Evolutionary conservation across 495 filamentous ascomycete species (phyloP), one percentile per base, ranked within the genome.

Genomic region (Aspergillus sclerotioniger): DNA sequence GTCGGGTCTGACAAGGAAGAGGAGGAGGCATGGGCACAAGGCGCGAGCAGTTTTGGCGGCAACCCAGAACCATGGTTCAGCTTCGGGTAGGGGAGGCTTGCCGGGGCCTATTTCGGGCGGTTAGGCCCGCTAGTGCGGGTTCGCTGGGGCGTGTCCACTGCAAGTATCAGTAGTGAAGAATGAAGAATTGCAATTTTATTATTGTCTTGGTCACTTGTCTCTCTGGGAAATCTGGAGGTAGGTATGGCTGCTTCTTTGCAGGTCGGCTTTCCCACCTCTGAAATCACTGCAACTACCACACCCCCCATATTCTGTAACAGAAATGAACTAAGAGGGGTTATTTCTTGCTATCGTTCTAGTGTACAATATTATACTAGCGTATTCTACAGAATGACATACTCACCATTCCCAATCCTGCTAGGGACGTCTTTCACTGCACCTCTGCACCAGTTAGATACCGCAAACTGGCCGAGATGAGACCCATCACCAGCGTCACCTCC

Each of bases 401-500:
- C 33, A 37, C 2, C 33, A 15, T 2, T 2, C 13, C 33, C 7
- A 8, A 37, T 37, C 33, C 33, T 37, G 33, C 33, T 37, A n/a
- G 37, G 37, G 5, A 41, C 37, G 2, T n/a, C 51, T 7, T 47
- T 50, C 45, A 56, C 44, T 31, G 15, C 28, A 56, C 69, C 37
- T 71, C 69, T 21, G 60, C 41, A 0, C 66, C 68, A 19, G 74
- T 70, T 63, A 71, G 65, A 53, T 71, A 77, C 51, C 65, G 62
- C 21, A 77, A 64, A 52, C 68, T 82, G 13, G 91, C 91, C 56
- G 80, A 79, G 33, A 95, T 79, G 59, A 97, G 90, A 57, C 80
- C 71, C 74, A 87, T 80, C 3, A 92, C 81, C 32, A 84, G 78
- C 29, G 79, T 76, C 13, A 94, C 68, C 66, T 96, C 90, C 17